A percentile compares a stretch with the other conserved stretches of the same genome.
These are phyloP conservation scores for Prototheca stagnorum DNA, from an alignment of 163 green algal genomes.

Conservation along the genomic window DNA sequence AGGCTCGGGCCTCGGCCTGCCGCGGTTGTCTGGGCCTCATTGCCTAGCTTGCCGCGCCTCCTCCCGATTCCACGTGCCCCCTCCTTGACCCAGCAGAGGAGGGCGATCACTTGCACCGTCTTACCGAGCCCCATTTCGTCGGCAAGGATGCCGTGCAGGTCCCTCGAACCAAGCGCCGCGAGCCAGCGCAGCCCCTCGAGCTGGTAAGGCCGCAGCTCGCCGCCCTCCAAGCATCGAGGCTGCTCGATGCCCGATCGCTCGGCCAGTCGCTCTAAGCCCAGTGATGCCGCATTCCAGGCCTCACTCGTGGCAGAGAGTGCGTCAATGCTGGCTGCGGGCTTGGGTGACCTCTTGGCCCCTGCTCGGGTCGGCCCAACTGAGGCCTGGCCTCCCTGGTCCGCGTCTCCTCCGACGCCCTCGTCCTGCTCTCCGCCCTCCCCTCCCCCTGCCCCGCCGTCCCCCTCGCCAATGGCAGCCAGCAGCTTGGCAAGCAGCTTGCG, in stretches of 20 bases:
- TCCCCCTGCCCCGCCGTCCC: not conserved
- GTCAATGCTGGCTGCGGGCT: no score
- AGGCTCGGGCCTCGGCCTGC: conserved; percentile 11
- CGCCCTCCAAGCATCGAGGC: conserved; percentile 9
- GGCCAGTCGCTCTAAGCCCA: not conserved
- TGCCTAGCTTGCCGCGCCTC: no score
- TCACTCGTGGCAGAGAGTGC: not conserved
- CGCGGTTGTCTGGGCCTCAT: no score
- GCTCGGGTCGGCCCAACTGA: no score
- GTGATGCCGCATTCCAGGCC: not conserved
- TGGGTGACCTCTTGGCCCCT: no score
- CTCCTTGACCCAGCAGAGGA: not conserved
- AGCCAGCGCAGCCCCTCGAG: conserved; percentile 78
- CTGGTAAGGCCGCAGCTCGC: conserved; percentile 65
- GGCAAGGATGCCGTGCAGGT: conserved; percentile 86
- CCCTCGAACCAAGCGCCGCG: conserved; percentile 52
- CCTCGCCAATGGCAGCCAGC: conserved; percentile 10
- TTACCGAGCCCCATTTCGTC: conserved; percentile 87
- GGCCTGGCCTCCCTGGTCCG: no score
- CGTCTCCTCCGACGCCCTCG: no score
- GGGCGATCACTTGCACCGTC: conserved; percentile 45
- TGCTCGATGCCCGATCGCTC: not conserved
- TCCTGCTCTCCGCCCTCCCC: not conserved
- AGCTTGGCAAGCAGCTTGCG: conserved; percentile 26
- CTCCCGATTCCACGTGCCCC: not conserved